These are phyloP conservation scores for Flaveria linearis DNA, from an alignment of 129 eudicot genomes.

Conservation along the genomic window DNA sequence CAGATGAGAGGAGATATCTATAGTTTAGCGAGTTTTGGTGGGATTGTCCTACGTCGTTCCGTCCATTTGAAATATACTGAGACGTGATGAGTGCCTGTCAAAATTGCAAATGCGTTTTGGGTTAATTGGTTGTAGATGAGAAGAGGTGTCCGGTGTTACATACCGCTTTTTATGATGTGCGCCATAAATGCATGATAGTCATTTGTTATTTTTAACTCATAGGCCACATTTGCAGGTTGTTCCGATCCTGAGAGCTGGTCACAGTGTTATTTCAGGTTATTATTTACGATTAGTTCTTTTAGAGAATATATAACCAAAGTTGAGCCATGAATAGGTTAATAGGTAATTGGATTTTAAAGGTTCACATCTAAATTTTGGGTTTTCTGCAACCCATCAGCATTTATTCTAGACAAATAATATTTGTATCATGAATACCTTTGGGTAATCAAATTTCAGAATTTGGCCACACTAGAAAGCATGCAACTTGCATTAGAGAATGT, in stretches of 20 bases:
- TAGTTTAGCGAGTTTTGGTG: too few relatives aligned
- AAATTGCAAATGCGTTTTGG: not conserved
- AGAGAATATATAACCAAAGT: not conserved
- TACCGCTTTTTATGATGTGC: too few relatives aligned
- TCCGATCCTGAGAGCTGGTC: too few relatives aligned
- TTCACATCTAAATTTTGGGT: not conserved
- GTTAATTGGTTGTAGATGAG: too few relatives aligned
- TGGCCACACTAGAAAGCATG: conserved; percentile 83
- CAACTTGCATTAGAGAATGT: conserved; percentile 75
- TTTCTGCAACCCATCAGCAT: conserved; percentile 3
- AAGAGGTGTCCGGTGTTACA: too few relatives aligned
- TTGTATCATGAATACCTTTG: conserved; percentile 16
- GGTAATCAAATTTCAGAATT: conserved; percentile 48
- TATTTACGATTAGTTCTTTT: not conserved
- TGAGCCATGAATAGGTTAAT: not conserved
- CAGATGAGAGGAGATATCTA: too few relatives aligned
- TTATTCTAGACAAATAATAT: too few relatives aligned
- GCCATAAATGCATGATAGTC: too few relatives aligned
- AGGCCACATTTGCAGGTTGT: too few relatives aligned
- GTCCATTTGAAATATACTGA: not conserved
- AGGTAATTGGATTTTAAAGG: not conserved
- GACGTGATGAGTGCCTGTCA: not conserved
- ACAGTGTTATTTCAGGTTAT: not conserved
- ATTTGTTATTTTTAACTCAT: too few relatives aligned
- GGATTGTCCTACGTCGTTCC: too few relatives aligned